These are phyloP conservation scores for Chionographis japonica DNA, from an alignment of 106 monocot species.

Conservation along the genomic window DNA sequence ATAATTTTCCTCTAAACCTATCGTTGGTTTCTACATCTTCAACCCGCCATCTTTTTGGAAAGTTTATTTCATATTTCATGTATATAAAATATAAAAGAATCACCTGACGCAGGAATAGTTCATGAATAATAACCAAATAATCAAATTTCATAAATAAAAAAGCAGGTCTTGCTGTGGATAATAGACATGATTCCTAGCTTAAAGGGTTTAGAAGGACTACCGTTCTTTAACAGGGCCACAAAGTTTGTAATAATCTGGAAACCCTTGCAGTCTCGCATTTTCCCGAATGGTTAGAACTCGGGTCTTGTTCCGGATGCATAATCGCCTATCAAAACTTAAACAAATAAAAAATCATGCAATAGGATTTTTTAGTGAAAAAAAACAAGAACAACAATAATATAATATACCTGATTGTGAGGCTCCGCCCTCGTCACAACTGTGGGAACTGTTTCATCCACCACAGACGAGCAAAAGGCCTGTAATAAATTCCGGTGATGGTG, in stretches of 20 bases:
- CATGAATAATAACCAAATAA: no score
- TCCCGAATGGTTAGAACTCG: constrained; percentile 35
- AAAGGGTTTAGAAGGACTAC: constrained; percentile 1
- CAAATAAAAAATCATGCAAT: neutral
- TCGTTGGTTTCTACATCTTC: no score
- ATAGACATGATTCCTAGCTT: no score
- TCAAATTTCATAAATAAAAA: no score
- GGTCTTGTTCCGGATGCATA: constrained; percentile 39
- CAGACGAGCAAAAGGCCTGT: constrained; percentile 59
- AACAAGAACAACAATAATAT: neutral
- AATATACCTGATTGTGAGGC: constrained; percentile 40
- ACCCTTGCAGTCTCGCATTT: constrained; percentile 47
- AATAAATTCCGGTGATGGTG: neutral
- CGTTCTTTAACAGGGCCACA: constrained; percentile 28
- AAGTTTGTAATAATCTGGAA: constrained; percentile 36
- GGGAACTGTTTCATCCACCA: constrained; percentile 70
- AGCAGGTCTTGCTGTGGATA: no score
- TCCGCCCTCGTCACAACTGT: constrained; percentile 68
- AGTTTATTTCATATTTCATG: no score
- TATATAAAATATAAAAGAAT: no score
- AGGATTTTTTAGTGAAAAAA: neutral
- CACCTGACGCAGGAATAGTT: no score
- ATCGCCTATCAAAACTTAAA: constrained; percentile 8
- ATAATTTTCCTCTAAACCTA: no score
- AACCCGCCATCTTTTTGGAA: no score